Evolutionary conservation across 2,329 filamentous ascomycete species (phyloP), one percentile per base, ranked within the genome.

Genomic region (Cladosporium austrohemisphaericum): DNA sequence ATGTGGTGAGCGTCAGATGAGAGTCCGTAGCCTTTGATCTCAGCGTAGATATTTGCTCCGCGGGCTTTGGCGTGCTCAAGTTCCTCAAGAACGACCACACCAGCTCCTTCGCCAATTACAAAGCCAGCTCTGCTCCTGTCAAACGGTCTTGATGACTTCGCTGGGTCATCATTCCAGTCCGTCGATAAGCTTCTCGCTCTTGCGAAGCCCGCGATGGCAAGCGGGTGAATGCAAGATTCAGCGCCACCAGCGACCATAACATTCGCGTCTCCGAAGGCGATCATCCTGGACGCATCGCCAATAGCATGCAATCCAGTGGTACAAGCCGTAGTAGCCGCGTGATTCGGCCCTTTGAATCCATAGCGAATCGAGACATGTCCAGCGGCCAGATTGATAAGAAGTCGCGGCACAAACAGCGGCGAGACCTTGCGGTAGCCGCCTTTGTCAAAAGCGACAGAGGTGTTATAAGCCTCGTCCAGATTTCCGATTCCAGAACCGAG

Each of bases 221-320:
- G 76, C 8, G 93, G 93, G 64, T 98, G 92, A 49, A 98, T 92
- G 66, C 93, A 98, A 0, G 92, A 90, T 69, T 98, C 93, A 7
- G 92, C 83, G 22, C 92, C 92, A 33, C 93, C 93, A n/a, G 93
- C 90, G 7, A 98, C 72, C 90, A 98, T 97, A 48, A 97, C 85
- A 66, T 95, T 80, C 37, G 92, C 92, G 65, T 97, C 92, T 5
- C 90, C 91, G 62, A 84, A 84, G n/a, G 85, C 81, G 54, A 98
- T 92, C 65, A 96, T 88, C 14, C 92, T 83, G n/a, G 87, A 84
- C 5, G 93, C 93, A 66, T 98, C 93, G 14, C 92, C 93, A 41
- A 98, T 84, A 1, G 91, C 90, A 71, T 98, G 93, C 1, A 92
- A 88, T 9, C 93, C 93, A 0, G 93, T 98, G 1, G 93, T 97